phyloP scores from a whole-genome alignment of 139 green algal genomes.

The Astrephomene gubernaculifera region DNA sequence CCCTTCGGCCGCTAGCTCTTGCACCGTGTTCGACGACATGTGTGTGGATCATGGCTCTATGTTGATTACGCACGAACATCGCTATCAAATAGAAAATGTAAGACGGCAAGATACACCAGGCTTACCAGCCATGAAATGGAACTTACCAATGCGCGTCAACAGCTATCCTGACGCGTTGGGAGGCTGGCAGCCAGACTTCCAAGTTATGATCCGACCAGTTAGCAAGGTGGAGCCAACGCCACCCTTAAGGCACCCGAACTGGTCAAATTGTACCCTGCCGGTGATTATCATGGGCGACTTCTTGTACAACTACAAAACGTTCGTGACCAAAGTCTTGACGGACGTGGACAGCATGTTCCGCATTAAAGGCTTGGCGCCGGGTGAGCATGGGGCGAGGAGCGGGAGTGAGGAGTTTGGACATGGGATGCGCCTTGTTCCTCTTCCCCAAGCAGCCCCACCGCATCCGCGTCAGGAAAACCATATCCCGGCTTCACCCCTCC shows the following conservation, averaged over 20 bases:
- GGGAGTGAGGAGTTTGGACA: not conserved
- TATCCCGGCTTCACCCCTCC: not conserved
- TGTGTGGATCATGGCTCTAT: slow-evolving; percentile 24
- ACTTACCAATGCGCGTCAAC: not conserved
- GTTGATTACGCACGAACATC: not conserved
- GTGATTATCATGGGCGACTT: not conserved
- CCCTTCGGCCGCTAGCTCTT: not conserved
- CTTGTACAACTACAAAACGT: slow-evolving; percentile 19
- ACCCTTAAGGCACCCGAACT: not conserved
- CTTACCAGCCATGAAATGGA: not conserved
- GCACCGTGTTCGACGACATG: not conserved
- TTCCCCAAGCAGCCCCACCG: no score
- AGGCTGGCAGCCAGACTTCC: slow-evolving; percentile 22
- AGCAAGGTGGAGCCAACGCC: slow-evolving; percentile 28
- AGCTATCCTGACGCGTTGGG: slow-evolving; percentile 4
- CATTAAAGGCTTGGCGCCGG: not conserved
- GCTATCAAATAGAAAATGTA: slow-evolving; percentile 29
- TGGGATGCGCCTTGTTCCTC: no score
- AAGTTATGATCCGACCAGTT: not conserved
- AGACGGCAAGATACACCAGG: not conserved
- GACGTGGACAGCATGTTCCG: slow-evolving; percentile 15
- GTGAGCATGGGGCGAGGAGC: not conserved
- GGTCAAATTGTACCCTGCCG: slow-evolving; percentile 22
- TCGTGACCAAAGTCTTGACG: not conserved
- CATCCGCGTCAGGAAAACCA: not conserved